Percentiles rank a stretch among this genome's conserved stretches.
phyloP scores from a whole-genome alignment of 2,329 filamentous ascomycete genomes.

The Beauveria sp. region DNA sequence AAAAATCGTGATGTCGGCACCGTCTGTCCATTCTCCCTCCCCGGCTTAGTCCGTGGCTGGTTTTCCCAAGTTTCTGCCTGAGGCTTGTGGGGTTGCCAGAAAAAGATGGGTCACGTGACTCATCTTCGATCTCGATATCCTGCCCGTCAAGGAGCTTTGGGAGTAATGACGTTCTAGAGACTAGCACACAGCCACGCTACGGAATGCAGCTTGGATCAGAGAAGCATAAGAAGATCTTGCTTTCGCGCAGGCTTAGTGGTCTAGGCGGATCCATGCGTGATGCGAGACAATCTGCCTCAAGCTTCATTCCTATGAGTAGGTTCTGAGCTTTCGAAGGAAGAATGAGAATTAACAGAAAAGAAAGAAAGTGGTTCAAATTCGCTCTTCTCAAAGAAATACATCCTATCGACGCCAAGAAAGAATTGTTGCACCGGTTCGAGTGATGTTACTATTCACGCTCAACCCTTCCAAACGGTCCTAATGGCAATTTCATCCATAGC shows the following conservation, averaged over 20 bases:
- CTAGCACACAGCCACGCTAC: neutral
- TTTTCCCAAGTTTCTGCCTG: constrained; percentile 12
- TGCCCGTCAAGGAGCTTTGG: neutral
- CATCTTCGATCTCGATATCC: neutral
- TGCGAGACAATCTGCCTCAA: too few species aligned
- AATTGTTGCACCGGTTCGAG: too few species aligned
- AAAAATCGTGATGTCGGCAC: constrained; percentile 34
- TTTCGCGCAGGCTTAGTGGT: too few species aligned
- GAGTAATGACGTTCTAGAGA: neutral
- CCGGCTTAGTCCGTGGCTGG: constrained; percentile 11
- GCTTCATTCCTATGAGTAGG: too few species aligned
- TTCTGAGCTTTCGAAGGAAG: too few species aligned
- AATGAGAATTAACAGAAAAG: too few species aligned
- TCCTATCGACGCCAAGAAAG: too few species aligned
- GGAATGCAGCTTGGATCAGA: neutral
- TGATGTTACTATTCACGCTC: neutral
- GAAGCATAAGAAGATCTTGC: too few species aligned
- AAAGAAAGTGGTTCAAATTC: too few species aligned
- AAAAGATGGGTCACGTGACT: neutral
- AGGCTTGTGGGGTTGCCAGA: neutral
- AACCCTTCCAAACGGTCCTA: neutral
- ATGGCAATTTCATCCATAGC: neutral
- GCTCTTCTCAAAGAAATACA: too few species aligned
- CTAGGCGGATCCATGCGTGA: too few species aligned
- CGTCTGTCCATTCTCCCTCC: neutral